A percentile compares a stretch with the other conserved stretches of the same genome.
These are phyloP conservation scores for Babesia bigemina DNA, from an alignment of 169 alveolate genomes.

Conservation along the genomic window DNA sequence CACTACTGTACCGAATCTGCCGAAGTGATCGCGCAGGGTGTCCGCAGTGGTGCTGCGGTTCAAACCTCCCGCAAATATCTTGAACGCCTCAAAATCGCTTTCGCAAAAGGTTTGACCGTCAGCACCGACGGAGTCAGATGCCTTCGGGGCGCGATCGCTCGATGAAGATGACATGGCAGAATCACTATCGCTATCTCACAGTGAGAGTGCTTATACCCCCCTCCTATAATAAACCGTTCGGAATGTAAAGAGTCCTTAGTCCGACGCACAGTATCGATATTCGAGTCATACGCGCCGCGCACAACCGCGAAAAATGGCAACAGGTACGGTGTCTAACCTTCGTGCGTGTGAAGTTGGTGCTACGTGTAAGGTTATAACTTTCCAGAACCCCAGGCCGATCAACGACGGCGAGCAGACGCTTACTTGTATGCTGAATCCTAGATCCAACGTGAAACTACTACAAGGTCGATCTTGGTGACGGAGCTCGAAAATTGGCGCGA, in stretches of 20 bases:
- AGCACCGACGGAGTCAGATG: conserved; percentile 3
- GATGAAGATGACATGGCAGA: conserved; percentile 18
- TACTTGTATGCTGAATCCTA: neutral
- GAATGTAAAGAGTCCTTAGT: conserved; percentile 17
- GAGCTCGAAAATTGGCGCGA: too few relatives aligned
- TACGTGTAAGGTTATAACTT: conserved; percentile 21
- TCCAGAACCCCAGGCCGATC: neutral
- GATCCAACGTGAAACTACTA: too few relatives aligned
- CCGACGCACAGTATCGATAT: conserved; percentile 11
- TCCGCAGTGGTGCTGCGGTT: conserved; percentile 73
- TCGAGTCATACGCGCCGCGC: conserved; percentile 15
- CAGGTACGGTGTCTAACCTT: conserved; percentile 41
- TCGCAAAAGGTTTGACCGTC: conserved; percentile 23
- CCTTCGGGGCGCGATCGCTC: conserved; percentile 5
- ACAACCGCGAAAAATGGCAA: conserved; percentile 8
- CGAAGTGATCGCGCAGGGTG: conserved; percentile 68
- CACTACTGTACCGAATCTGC: conserved; percentile 72
- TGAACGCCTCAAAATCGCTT: conserved; percentile 62
- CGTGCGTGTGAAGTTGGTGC: conserved; percentile 45
- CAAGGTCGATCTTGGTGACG: too few relatives aligned
- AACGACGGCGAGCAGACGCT: conserved; percentile 1
- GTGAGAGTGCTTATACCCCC: conserved; percentile 31
- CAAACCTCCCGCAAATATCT: conserved; percentile 80
- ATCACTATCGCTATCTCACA: conserved; percentile 16
- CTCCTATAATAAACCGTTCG: conserved; percentile 17